Conservation (phyloP, 352 stramenopile genomes). For the Hyphochytrium catenoides region DNA sequence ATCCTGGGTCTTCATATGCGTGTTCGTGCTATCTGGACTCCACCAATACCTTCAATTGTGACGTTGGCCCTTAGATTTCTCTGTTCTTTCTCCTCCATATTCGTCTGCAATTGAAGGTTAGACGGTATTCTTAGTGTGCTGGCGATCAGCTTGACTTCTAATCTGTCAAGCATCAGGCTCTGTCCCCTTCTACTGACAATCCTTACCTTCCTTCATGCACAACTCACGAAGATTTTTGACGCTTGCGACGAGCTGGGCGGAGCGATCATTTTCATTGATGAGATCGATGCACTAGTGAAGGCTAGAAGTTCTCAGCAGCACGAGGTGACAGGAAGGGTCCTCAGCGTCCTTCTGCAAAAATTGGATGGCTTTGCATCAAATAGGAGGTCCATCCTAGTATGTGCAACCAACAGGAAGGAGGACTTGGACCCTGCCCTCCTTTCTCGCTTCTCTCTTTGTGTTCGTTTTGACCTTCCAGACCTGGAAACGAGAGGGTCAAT, state of each 20-base stretch:
- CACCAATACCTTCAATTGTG: too few species aligned
- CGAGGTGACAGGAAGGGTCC: conserved; percentile 66
- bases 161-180: too few species aligned
- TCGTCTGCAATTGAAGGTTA: too few species aligned
- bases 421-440: conserved; percentile 74
- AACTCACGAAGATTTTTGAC: conserved; percentile 81
- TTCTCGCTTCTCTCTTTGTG: conserved; percentile 74
- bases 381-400: conserved; percentile 75
- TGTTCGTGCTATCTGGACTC: background rate
- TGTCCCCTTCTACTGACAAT: too few species aligned
- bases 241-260: conserved; percentile 68
- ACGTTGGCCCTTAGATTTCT: background rate
- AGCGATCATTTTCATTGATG: conserved; percentile 83
- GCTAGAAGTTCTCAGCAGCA: conserved; percentile 70
- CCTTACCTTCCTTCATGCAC: too few species aligned
- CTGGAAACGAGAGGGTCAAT: conserved; percentile 48
- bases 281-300: conserved; percentile 72
- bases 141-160: too few species aligned
- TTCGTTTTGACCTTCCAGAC: conserved; percentile 69
- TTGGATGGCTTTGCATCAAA: conserved; percentile 74
- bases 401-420: conserved; percentile 76
- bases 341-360: conserved; percentile 72
- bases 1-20: too few species aligned
- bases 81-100: too few species aligned
- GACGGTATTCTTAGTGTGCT: too few species aligned